These are phyloP conservation scores for Lasiodiplodia citricola DNA, from an alignment of 2,329 filamentous ascomycete species.

Conservation along the genomic window DNA sequence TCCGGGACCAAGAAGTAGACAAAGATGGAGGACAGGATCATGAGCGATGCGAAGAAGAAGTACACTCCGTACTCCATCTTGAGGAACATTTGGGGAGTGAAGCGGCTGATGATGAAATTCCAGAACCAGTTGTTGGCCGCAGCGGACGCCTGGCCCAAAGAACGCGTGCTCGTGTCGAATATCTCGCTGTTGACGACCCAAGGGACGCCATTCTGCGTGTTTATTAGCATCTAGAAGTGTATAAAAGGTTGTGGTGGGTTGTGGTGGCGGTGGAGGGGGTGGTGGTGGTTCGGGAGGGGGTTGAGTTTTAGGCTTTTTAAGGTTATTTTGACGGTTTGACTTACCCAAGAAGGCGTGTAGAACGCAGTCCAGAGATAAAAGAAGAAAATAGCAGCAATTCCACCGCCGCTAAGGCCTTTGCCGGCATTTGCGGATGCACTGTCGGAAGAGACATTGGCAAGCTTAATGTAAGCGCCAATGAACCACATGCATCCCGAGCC, in stretches of 20 bases:
- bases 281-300: not conserved
- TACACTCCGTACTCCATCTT: constrained; percentile 51
- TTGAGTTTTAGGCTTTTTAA: not conserved
- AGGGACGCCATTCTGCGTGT: constrained; percentile 62
- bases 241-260: constrained; percentile 39
- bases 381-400: constrained; percentile 70
- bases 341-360: constrained; percentile 63
- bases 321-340: constrained; percentile 16
- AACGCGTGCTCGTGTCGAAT: constrained; percentile 72
- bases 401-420: constrained; percentile 50
- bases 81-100: constrained; percentile 66
- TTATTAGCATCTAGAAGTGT: constrained; percentile 66
- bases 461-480: constrained; percentile 65
- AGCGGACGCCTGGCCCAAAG: constrained; percentile 73
- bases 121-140: constrained; percentile 75
- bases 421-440: constrained; percentile 41
- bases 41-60: constrained; percentile 57
- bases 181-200: constrained; percentile 73
- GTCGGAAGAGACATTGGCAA: constrained; percentile 43
- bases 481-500: constrained; percentile 71
- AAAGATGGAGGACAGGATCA: constrained; percentile 51
- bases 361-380: constrained; percentile 77
- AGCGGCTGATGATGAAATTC: constrained; percentile 72
- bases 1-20: constrained; percentile 52
- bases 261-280: constrained; percentile 25